phyloP scores from a whole-genome alignment of 305 asterid species.

The Andrographis paniculata region DNA sequence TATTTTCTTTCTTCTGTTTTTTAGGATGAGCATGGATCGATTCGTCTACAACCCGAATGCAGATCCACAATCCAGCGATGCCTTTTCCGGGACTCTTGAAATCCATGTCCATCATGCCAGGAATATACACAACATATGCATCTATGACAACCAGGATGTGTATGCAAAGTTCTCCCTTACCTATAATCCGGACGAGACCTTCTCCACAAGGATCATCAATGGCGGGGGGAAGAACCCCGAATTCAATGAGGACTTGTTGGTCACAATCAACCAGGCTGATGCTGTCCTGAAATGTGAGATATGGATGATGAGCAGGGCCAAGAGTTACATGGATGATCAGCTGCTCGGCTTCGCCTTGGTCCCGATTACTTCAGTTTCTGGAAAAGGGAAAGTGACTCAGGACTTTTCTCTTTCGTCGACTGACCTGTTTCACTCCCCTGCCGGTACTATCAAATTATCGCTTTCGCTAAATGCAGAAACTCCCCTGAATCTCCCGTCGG shows the following conservation, averaged over 20 bases:
- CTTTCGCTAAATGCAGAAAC: conserved; percentile 37
- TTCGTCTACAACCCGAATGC: conserved; percentile 37
- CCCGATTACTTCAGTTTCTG: conserved; percentile 36
- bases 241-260: conserved; percentile 36
- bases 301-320: conserved; percentile 68
- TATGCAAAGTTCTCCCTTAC: conserved; percentile 70
- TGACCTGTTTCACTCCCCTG: conserved; percentile 61
- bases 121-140: conserved; percentile 66
- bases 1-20: not conserved
- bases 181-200: conserved; percentile 43
- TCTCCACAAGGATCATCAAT: conserved; percentile 37
- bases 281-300: conserved; percentile 58
- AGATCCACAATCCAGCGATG: conserved; percentile 26
- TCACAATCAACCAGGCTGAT: conserved; percentile 32
- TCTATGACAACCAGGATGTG: conserved; percentile 63
- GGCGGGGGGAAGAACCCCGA: conserved; percentile 66
- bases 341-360: conserved; percentile 51
- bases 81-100: conserved; percentile 34
- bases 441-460: conserved; percentile 50
- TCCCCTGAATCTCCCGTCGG: conserved; percentile 7
- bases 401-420: conserved; percentile 51
- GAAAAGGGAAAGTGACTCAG: conserved; percentile 39
- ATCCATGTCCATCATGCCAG: conserved; percentile 60
- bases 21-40: conserved; percentile 26
- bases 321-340: conserved; percentile 59